Percentiles rank a stretch among this genome's conserved stretches.
These are phyloP conservation scores for Phytophthora idaei DNA, from an alignment of 352 stramenopile species.

Conservation along the genomic window DNA sequence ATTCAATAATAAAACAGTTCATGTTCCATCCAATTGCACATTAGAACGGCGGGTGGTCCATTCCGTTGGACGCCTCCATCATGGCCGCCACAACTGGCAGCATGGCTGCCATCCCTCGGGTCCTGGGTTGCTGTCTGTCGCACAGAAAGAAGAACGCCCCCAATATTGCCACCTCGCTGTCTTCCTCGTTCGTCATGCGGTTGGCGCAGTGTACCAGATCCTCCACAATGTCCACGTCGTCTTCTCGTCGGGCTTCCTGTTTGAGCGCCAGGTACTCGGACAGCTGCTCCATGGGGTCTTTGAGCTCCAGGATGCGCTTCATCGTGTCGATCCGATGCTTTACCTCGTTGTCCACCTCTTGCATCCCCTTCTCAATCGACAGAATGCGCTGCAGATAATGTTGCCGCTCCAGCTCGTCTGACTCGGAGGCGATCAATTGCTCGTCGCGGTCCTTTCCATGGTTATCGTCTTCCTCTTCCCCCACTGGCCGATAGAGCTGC, in stretches of 20 bases:
- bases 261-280: constrained; percentile 64
- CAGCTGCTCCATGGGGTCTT: constrained; percentile 65
- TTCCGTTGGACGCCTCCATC: constrained; percentile 45
- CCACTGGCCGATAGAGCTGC: constrained; percentile 30
- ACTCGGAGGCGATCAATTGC: constrained; percentile 3
- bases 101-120: constrained; percentile 41
- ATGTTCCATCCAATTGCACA: background rate
- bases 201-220: constrained; percentile 63
- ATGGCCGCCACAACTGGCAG: constrained; percentile 69
- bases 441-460: constrained; percentile 6
- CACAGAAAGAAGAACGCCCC: constrained; percentile 70
- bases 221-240: constrained; percentile 41
- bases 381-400: constrained; percentile 47
- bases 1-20: constrained; percentile 16
- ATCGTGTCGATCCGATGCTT: constrained; percentile 60
- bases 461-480: background rate
- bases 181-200: constrained; percentile 45
- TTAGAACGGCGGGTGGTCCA: constrained; percentile 41
- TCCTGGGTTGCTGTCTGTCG: constrained; percentile 29
- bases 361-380: constrained; percentile 49
- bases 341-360: constrained; percentile 34
- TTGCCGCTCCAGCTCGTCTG: constrained; percentile 45
- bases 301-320: constrained; percentile 58
- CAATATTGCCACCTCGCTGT: constrained; percentile 64
- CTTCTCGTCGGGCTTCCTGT: constrained; percentile 38